Evolutionary conservation across 2,329 filamentous ascomycete species (phyloP), one percentile per base, ranked within the genome.

Genomic region (Epichloe aotearoae): DNA sequence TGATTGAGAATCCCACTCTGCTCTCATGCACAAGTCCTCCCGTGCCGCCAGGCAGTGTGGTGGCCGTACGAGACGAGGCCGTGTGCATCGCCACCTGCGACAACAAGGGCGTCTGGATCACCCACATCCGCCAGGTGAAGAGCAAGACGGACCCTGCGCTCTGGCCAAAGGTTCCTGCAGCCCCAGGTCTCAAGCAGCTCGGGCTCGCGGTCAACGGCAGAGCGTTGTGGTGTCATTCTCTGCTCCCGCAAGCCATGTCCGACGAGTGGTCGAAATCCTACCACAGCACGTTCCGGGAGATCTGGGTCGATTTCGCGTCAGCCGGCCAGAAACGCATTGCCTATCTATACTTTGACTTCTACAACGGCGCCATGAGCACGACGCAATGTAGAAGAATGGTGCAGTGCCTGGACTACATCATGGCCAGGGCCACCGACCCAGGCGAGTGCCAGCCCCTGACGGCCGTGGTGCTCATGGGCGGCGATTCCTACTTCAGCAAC

Each of bases 281-380:
- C 4, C 53, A 59, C 20, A 54, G 50, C 17, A 69, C 68, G 1
- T 63, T 67, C 41, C 68, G 70, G 53, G 68, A 71, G 42, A 59
- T 69, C 17, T 69, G 64, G 62, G 57, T 70, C 12, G 66, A 70
- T 30, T 66, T 66, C 40, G 60, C 57, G 14, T 51, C 56, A 10
- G 57, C 58, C 8, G 55, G 58, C 11, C 43, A 49, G 12, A 50
- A 54, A 11, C 60, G 58, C 15, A 57, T 65, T 6, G 68, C 68
- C 0, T 69, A 69, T 49, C 54, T 71, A n/a, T 65, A 68, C 55
- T 71, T 68, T 50, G 61, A 70, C 49, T 68, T 69, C 49, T 71
- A 70, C 59, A 71, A 71, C 50, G 69, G 69, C 33, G 69, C 69
- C 47, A 70, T 71, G 68, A 63, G 66, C 20, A 69, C 67, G 0